A percentile compares a stretch with the other conserved stretches of the same genome.
Conservation (phyloP, 768 basidiomycete species). For the Lactarius quietus region DNA sequence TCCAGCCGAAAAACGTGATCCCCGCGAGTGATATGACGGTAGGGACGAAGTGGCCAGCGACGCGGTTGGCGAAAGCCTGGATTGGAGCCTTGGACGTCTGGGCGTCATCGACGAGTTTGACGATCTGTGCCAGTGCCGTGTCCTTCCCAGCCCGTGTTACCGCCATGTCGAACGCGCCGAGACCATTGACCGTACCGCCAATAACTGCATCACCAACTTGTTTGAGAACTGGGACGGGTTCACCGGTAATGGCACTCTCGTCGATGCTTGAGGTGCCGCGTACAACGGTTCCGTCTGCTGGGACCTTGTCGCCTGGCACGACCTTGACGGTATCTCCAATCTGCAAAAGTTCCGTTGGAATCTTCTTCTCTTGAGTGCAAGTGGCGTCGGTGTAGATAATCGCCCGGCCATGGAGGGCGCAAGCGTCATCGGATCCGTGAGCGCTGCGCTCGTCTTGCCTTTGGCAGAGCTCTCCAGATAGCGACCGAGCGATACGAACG, state of each 20-base stretch:
- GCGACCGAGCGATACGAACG: slow-evolving; percentile 93
- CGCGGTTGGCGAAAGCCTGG: slow-evolving; percentile 91
- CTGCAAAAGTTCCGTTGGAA: slow-evolving; percentile 92
- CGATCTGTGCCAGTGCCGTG: slow-evolving; percentile 94
- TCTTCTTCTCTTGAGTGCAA: slow-evolving; percentile 82
- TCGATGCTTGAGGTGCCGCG: slow-evolving; percentile 86
- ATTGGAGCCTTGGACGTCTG: slow-evolving; percentile 98
- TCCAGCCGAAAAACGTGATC: slow-evolving; percentile 82
- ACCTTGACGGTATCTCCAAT: slow-evolving; percentile 91
- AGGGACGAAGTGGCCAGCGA: slow-evolving; percentile 96
- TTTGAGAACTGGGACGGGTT: slow-evolving; percentile 86
- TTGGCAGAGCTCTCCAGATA: slow-evolving; percentile 97
- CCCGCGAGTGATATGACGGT: slow-evolving; percentile 78
- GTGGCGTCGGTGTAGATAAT: slow-evolving; percentile 89
- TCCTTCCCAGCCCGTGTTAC: slow-evolving; percentile 96
- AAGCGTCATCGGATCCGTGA: slow-evolving; percentile 95
- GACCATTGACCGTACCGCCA: slow-evolving; percentile 94
- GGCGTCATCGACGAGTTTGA: slow-evolving; percentile 94
- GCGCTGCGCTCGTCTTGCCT: slow-evolving; percentile 92
- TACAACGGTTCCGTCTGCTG: slow-evolving; percentile 90
- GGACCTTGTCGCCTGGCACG: slow-evolving; percentile 94
- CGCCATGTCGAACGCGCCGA: slow-evolving; percentile 96
- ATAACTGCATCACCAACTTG: slow-evolving; percentile 82
- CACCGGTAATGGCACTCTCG: slow-evolving; percentile 96
- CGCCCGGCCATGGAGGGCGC: slow-evolving; percentile 93